Base-by-base conservation (phyloP, 768 basidiomycete genomes). In the Cyathus striatus region DNA sequence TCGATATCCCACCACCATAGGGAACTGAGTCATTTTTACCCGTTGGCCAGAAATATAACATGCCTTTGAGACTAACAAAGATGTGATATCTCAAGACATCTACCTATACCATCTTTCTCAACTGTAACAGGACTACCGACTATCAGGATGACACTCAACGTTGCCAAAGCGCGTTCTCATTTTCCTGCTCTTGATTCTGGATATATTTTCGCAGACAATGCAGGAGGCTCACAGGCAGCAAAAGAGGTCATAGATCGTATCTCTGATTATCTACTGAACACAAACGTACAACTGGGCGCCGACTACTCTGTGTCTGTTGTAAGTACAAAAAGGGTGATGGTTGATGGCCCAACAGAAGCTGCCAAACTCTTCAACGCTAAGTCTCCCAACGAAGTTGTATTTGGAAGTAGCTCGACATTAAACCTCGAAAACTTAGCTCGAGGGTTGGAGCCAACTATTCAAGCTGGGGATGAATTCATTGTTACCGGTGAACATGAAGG, bases 401-500 rank as follows among this genome's bases (percentile, higher is more conserved):
- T 84, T 49, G 81, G 79, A 0, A 65, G 76, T 20, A 83, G 81
- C 52, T 78, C 86, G 7, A 84, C 86, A 0, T 61, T 80, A 65
- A 74, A 84, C 25, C 49, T 85, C 18, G 85, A 84, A 56, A 87
- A 88, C 52, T 68, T 89, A 0, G 71, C 85, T 0, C 64, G 83
- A 4, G 76, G 78, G 0, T 53, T 89, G 43, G 83, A 84, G 24
- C 52, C 49, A 0, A 72, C 72, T 40, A 67, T 89, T 21, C 54
- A 70, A 25, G 46, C 62, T 1, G 83, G 76, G 3, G 87, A 89
- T 45, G 87, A 90, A 59, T 79, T 90, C 43, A 79, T 91, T 42
- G 56, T 89, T n/a, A 85, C 83, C 0, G 77, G 75, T 1, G 88
- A 90, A 54, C 88, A 91, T 49, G 87, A 91, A 70, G 79, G 85